Percentiles rank a stretch among this genome's conserved stretches.
Evolutionary conservation across 139 green algal species (phyloP).

Genomic region (Chlorella sp.): DNA sequence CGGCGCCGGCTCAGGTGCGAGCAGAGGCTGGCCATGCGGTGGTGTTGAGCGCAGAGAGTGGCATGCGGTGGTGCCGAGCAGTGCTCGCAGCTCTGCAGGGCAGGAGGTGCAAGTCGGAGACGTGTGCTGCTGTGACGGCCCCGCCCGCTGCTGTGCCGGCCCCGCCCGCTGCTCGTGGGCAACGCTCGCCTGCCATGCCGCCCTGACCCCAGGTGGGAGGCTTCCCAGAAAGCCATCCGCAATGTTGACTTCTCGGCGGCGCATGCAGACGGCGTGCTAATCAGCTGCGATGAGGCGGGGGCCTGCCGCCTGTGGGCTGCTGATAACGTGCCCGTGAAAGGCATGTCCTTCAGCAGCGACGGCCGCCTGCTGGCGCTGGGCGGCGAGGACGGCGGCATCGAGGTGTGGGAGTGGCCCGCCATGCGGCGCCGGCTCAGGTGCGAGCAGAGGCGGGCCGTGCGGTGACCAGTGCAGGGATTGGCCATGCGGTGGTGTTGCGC

Average conservation of each 20-base stretch:
- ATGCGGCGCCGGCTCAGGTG: conserved; percentile 14
- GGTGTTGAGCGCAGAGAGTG: background rate
- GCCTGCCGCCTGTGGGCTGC: conserved; percentile 37
- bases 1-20: background rate
- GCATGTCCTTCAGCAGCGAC: conserved; percentile 47
- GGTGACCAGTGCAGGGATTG: conserved; percentile 1
- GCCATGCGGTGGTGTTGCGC: background rate
- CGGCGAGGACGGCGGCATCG: conserved; percentile 45
- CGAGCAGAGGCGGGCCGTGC: background rate
- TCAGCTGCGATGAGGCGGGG: conserved; percentile 39
- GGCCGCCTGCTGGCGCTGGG: conserved; percentile 48
- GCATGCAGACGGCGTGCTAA: conserved; percentile 42
- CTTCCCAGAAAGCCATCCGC: conserved; percentile 40
- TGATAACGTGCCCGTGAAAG: conserved; percentile 40
- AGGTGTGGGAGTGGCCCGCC: conserved; percentile 38
- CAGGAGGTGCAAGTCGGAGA: background rate
- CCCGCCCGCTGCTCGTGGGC: too few relatives aligned
- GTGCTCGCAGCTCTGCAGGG: background rate
- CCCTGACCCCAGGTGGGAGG: conserved; percentile 24
- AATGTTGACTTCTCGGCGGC: conserved; percentile 33
- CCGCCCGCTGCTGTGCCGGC: too few relatives aligned
- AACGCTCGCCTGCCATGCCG: background rate
- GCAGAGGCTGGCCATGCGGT: background rate
- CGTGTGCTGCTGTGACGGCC: too few relatives aligned
- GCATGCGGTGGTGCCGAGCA: background rate